These are phyloP conservation scores for Didymella arachidicola DNA, from an alignment of 2,329 filamentous ascomycete genomes.

Conservation along the genomic window DNA sequence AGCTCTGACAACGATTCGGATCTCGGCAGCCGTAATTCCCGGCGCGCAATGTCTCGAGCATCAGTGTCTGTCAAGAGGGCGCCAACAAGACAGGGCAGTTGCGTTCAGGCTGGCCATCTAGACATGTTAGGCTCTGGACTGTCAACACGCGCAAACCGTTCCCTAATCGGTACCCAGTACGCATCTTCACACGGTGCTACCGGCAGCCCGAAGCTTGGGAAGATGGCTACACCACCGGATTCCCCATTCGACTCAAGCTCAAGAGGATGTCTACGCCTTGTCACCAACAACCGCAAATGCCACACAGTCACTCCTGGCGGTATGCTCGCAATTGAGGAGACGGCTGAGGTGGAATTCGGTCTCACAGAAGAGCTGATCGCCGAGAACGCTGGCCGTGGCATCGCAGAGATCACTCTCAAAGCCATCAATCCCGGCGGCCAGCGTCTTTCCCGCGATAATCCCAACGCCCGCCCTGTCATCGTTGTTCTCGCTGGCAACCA, in stretches of 20 bases:
- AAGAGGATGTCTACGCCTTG: conserved; percentile 57
- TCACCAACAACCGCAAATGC: conserved; percentile 63
- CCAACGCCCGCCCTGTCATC: conserved; percentile 63
- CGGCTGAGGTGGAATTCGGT: conserved; percentile 85
- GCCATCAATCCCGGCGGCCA: conserved; percentile 68
- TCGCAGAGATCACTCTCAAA: conserved; percentile 81
- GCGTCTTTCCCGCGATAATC: conserved; percentile 59
- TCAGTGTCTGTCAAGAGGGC: conserved; percentile 50
- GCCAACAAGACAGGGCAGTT: conserved; percentile 52
- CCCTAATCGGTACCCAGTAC: conserved; percentile 45
- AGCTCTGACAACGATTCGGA: conserved; percentile 50
- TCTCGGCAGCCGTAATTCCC: conserved; percentile 50
- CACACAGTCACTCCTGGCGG: conserved; percentile 73
- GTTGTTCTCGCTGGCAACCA: conserved; percentile 96
- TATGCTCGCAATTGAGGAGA: conserved; percentile 91
- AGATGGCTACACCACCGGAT: conserved; percentile 47
- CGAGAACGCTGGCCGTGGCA: conserved; percentile 87
- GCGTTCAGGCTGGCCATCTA: conserved; percentile 47
- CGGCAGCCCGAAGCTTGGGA: conserved; percentile 45
- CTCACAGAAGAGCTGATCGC: conserved; percentile 89
- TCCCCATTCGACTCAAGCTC: conserved; percentile 46
- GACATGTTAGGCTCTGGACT: conserved; percentile 44
- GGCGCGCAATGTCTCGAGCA: conserved; percentile 51
- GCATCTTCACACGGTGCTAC: conserved; percentile 49
- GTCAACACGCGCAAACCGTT: conserved; percentile 41